Base-by-base conservation (phyloP, 2,329 filamentous ascomycete species). In the Didymosphaeria variabile region DNA sequence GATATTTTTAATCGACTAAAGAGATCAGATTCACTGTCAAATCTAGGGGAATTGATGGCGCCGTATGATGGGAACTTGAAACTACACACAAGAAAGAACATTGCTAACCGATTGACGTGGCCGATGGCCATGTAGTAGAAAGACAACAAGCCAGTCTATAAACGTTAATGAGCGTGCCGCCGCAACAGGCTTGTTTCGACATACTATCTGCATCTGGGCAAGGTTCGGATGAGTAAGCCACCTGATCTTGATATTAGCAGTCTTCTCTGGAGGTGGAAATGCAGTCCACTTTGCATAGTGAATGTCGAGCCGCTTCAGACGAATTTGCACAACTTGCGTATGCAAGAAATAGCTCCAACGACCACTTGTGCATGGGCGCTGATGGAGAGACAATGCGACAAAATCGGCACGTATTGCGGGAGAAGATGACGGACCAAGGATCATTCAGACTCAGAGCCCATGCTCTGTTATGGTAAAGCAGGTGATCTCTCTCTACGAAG, bases 41-140 rank as follows among this genome's bases (percentile, higher is more conserved):
- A 36, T 36, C 2, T 15, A 29, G 26, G 26, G 26, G 26, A 29
- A 29, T 1, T 29, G 6, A 29, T 5, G 26, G 26, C 4, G 21
- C 19, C 23, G 23, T 10, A 32, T 19, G 3, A 45, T 7, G 13
- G 17, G 12, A 13, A 3, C 15, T 17, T 17, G 29, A 36, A 10
- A 38, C 3, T 21, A 38, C 3, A 9, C 36, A 1, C 13, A 38
- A 15, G 31, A 26, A 15, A 51, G 2, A 34, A 26, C 21, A 63
- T 29, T 29, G 15, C 70, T 64, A 66, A 81, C 79, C 78, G 67
- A 57, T 76, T 80, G 17, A 80, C 70, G 50, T 80, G 78, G 23
- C 79, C 76, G 46, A 73, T 78, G 9, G 73, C 64, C 52, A 80
- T 63, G 42, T 78, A 78, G 62, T 81, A 81, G 44, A 81, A 74